phyloP scores from a whole-genome alignment of 2,329 filamentous ascomycete genomes.

The Penicillium expansum region DNA sequence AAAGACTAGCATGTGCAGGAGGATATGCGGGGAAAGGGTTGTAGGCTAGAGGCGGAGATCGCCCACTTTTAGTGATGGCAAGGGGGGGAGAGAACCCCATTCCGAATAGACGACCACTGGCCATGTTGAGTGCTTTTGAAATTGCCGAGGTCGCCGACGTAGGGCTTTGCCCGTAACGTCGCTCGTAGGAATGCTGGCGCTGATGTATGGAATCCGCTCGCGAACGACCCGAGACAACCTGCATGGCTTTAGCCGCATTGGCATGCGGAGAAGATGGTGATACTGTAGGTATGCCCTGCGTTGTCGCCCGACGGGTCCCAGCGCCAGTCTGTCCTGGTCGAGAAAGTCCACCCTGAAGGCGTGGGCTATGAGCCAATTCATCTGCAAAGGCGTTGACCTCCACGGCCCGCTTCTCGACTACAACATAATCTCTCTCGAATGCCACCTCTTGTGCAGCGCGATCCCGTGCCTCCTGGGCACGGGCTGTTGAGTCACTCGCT shows the following conservation, averaged over 20 bases:
- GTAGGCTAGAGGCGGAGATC: slow-evolving; percentile 47
- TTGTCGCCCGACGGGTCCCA: slow-evolving; percentile 73
- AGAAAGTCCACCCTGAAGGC: slow-evolving; percentile 53
- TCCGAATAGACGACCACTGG: slow-evolving; percentile 62
- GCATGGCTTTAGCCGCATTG: slow-evolving; percentile 68
- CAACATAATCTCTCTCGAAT: slow-evolving; percentile 89
- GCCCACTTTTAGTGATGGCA: slow-evolving; percentile 44
- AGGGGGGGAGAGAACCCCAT: slow-evolving; percentile 52
- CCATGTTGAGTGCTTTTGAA: slow-evolving; percentile 91
- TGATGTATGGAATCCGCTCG: slow-evolving; percentile 62
- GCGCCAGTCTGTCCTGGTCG: slow-evolving; percentile 58
- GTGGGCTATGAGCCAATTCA: slow-evolving; percentile 81
- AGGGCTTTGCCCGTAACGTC: slow-evolving; percentile 69
- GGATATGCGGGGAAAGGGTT: slow-evolving; percentile 84
- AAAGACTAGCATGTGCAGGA: slow-evolving; percentile 66
- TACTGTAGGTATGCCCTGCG: slow-evolving; percentile 68
- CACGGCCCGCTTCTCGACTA: slow-evolving; percentile 91
- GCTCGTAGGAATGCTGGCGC: slow-evolving; percentile 76
- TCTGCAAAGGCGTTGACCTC: slow-evolving; percentile 97
- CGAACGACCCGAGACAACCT: slow-evolving; percentile 66
- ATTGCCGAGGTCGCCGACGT: slow-evolving; percentile 86
- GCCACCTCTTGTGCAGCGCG: slow-evolving; percentile 80
- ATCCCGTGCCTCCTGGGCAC: slow-evolving; percentile 50
- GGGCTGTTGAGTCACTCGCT: slow-evolving; percentile 35
- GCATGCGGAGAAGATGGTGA: slow-evolving; percentile 67